phyloP scores from a whole-genome alignment of 768 basidiomycete species.

The Mycena rebaudengoi region DNA sequence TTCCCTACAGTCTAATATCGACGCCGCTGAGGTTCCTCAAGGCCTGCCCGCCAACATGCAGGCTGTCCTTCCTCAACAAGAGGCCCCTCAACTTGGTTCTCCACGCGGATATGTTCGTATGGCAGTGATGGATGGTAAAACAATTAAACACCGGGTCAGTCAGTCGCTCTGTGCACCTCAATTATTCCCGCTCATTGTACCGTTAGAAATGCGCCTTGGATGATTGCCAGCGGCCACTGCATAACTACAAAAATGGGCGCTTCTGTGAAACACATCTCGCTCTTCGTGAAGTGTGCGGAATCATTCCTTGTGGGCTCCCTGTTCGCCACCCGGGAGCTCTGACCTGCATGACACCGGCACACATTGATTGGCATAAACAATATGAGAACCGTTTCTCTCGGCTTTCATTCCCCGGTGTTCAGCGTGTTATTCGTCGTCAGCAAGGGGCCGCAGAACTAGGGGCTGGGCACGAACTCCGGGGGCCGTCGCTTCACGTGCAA shows the following conservation, averaged over 20 bases:
- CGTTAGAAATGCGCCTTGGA: conserved; percentile 33
- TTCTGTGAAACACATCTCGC: conserved; percentile 36
- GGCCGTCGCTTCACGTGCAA: not conserved
- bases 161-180: not conserved
- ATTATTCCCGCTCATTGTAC: not conserved
- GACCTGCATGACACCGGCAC: not conserved
- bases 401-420: not conserved
- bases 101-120: conserved; percentile 33
- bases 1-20: not conserved
- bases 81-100: not conserved
- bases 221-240: conserved; percentile 30
- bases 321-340: not conserved
- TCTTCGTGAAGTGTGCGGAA: not conserved
- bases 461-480: not conserved
- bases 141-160: conserved; percentile 32
- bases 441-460: not conserved
- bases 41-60: not conserved
- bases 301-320: not conserved
- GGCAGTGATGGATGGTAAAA: conserved; percentile 45
- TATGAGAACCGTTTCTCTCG: not conserved
- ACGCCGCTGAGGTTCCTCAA: not conserved
- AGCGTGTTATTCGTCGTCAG: conserved; percentile 5
- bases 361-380: conserved; percentile 3
- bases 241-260: conserved; percentile 39
- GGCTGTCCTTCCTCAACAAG: not conserved